Percentiles rank a stretch among this genome's conserved stretches.
Evolutionary conservation across 768 basidiomycete species (phyloP).

Genomic region (Tremella mesenterica): DNA sequence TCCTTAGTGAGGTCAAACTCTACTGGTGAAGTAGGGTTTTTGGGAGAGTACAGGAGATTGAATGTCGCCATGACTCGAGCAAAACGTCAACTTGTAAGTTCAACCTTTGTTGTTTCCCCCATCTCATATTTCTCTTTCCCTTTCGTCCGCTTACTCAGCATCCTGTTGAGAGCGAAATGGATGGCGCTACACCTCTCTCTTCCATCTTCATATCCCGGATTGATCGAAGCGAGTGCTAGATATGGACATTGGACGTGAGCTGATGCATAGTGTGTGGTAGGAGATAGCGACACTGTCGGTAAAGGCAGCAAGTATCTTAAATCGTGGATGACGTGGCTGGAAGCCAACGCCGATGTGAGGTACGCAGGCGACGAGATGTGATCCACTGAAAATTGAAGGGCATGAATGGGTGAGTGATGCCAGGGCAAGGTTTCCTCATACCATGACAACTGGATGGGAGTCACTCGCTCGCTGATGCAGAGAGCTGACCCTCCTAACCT

Average conservation of each 20-base stretch:
- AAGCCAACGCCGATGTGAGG: conserved; percentile 78
- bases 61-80: conserved; percentile 75
- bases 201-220: no score
- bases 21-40: conserved; percentile 82
- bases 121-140: no score
- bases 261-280: conserved; percentile 68
- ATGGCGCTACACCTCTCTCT: background rate
- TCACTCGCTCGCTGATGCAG: no score
- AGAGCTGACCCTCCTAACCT: no score
- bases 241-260: background rate
- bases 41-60: conserved; percentile 82
- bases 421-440: no score
- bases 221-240: no score
- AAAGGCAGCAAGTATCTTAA: conserved; percentile 78
- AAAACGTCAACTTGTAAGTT: conserved; percentile 71
- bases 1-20: conserved; percentile 84
- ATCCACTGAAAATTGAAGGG: no score
- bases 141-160: no score
- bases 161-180: background rate
- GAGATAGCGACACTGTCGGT: conserved; percentile 82
- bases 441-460: no score
- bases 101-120: no score
- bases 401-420: no score
- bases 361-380: conserved; percentile 55
- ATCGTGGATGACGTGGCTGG: conserved; percentile 84